These are phyloP conservation scores for Hibiscus tridactylites DNA, from an alignment of 345 rosid species.

Conservation along the genomic window DNA sequence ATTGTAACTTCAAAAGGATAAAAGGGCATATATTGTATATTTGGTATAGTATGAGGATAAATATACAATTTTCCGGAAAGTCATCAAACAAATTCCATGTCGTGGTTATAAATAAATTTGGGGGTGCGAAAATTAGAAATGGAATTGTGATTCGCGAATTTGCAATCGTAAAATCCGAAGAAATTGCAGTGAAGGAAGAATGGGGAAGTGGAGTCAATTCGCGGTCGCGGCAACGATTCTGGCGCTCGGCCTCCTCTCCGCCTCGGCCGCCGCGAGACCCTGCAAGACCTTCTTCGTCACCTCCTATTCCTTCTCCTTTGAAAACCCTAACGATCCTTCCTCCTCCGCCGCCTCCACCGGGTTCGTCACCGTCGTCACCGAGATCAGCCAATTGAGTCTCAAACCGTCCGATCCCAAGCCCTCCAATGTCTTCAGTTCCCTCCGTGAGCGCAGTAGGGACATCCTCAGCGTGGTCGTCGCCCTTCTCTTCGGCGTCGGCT, in stretches of 20 bases:
- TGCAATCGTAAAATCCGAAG: background rate
- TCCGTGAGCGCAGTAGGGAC: slow-evolving; percentile 75
- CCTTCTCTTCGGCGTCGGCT: slow-evolving; percentile 80
- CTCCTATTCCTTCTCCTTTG: slow-evolving; percentile 60
- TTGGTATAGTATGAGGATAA: background rate
- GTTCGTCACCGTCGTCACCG: slow-evolving; percentile 55
- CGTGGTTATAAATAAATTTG: background rate
- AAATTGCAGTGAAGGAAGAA: background rate
- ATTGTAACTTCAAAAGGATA: background rate
- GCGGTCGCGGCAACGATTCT: background rate
- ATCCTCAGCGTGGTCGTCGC: slow-evolving; percentile 84
- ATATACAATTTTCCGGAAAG: background rate
- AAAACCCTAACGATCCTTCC: slow-evolving; percentile 29
- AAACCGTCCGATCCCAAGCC: slow-evolving; percentile 26
- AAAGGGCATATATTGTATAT: background rate
- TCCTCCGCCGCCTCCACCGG: slow-evolving; percentile 29
- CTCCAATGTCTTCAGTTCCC: slow-evolving; percentile 42
- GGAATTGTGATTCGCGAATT: background rate
- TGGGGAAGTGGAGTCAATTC: background rate
- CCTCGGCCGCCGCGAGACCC: slow-evolving; percentile 33
- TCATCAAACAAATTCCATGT: background rate
- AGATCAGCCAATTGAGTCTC: slow-evolving; percentile 36
- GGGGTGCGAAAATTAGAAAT: background rate
- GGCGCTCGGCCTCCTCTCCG: slow-evolving; percentile 19
- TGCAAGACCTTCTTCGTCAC: slow-evolving; percentile 55